Evolutionary conservation across 208 protist species (phyloP), one percentile per base, ranked within the genome.

Genomic region (Naegleria fowleri): DNA sequence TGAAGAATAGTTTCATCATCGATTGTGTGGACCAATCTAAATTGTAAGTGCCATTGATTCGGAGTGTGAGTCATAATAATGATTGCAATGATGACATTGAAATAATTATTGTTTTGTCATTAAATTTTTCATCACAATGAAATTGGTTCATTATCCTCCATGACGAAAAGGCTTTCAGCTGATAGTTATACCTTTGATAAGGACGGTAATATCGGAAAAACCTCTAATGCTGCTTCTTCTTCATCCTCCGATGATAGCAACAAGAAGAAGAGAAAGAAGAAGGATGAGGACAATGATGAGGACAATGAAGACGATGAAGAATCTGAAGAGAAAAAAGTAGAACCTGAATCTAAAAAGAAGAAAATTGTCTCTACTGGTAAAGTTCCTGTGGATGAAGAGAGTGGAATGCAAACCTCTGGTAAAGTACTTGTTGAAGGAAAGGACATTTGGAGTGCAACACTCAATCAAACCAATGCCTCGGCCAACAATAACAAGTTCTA

Each of bases 401-500:
- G 13, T 43, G 86, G 51, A 25, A 48, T 67, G 9, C 41, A 43
- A n/a, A 43, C 9, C 19, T 13, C 19, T 75, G 7, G 6, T 9
- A 7, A 59, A 39, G 52, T 76, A 43, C 40, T 36, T 36, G 22
- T 67, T 40, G 29, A 43, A 33, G 33, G 58, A 16, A 41, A 76
- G 19, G 51, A 90, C 38, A 25, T 76, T n/a, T 90, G 36, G 25
- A 43, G 13, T 43, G 15, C 33, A 3, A 90, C 16, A 9, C 58
- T 90, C 41, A 83, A 90, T 36, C 51, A 79, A 79, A 90, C 87
- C 16, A 33, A 90, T 33, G 48, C 59, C 0, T 33, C 15, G 5
- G 48, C 41, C 7, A 51, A 51, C 33, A 79, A 75, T 15, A 90
- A 90, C 33, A 79, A 75, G 33, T 90, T 51, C 39, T 90, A 90